Conservation (phyloP, 2,329 filamentous ascomycete species). For the Ophiostoma ulmi region DNA sequence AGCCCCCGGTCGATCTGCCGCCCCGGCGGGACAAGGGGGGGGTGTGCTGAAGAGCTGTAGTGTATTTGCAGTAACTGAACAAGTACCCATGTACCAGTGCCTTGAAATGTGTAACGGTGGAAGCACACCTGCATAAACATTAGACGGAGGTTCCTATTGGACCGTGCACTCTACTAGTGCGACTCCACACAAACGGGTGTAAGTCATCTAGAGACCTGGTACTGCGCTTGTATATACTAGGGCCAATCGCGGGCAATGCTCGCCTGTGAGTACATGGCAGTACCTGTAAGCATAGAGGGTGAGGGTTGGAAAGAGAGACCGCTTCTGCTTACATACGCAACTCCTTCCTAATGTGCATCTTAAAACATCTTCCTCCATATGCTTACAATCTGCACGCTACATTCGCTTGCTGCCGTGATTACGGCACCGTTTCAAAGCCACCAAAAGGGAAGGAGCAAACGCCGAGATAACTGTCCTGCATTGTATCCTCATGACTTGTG, state of each 20-base stretch:
- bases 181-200: slow-evolving; percentile 11
- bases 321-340: background rate
- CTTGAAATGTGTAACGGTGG: background rate
- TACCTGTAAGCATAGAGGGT: background rate
- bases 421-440: background rate
- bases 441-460: slow-evolving; percentile 4
- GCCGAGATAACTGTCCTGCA: background rate
- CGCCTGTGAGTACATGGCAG: background rate
- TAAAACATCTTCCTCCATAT: background rate
- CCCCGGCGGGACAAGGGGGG: slow-evolving; percentile 22
- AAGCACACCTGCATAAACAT: slow-evolving; percentile 8
- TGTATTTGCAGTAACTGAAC: background rate
- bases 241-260: background rate
- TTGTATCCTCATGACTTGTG: too few species aligned
- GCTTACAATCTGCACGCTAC: background rate
- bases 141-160: slow-evolving; percentile 11
- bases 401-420: background rate
- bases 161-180: background rate
- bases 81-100: background rate
- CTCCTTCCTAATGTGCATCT: background rate
- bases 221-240: slow-evolving; percentile 2
- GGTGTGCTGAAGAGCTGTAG: background rate
- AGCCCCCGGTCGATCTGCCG: slow-evolving; percentile 29
- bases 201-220: background rate
- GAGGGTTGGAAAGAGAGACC: background rate